Conservation (phyloP, 2,329 filamentous ascomycete genomes). For the Zarea fungicola region DNA sequence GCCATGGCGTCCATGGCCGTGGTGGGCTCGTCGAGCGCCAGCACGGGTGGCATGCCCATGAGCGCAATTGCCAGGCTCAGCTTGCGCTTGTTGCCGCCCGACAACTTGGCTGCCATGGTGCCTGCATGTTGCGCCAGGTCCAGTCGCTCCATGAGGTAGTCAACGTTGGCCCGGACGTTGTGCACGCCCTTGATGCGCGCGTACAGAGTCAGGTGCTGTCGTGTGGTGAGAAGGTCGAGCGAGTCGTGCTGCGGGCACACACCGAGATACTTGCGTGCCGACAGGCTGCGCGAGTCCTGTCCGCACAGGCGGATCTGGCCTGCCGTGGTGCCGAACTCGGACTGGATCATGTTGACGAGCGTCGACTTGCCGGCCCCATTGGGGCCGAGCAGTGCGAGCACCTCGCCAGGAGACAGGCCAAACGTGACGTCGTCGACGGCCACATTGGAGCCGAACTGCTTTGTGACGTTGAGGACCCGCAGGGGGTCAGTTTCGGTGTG, state of each 20-base stretch:
- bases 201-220: conserved; percentile 77
- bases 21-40: conserved; percentile 78
- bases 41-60: conserved; percentile 77
- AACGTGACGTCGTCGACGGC: conserved; percentile 80
- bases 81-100: conserved; percentile 84
- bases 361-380: conserved; percentile 86
- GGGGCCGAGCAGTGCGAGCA: conserved; percentile 77
- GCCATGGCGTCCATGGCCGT: conserved; percentile 81
- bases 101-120: conserved; percentile 69
- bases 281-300: conserved; percentile 50
- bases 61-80: conserved; percentile 77
- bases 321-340: conserved; percentile 63
- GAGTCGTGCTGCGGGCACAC: conserved; percentile 82
- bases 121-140: conserved; percentile 62
- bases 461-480: conserved; percentile 67
- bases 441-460: conserved; percentile 63
- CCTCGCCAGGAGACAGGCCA: conserved; percentile 65
- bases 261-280: conserved; percentile 62
- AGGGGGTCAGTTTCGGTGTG: conserved; percentile 55
- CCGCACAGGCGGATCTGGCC: conserved; percentile 69
- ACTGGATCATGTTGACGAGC: conserved; percentile 75
- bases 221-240: conserved; percentile 78
- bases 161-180: conserved; percentile 66
- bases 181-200: conserved; percentile 70
- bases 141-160: conserved; percentile 66